phyloP scores from a whole-genome alignment of 2,329 filamentous ascomycete species.

The Diaporthe vexans region DNA sequence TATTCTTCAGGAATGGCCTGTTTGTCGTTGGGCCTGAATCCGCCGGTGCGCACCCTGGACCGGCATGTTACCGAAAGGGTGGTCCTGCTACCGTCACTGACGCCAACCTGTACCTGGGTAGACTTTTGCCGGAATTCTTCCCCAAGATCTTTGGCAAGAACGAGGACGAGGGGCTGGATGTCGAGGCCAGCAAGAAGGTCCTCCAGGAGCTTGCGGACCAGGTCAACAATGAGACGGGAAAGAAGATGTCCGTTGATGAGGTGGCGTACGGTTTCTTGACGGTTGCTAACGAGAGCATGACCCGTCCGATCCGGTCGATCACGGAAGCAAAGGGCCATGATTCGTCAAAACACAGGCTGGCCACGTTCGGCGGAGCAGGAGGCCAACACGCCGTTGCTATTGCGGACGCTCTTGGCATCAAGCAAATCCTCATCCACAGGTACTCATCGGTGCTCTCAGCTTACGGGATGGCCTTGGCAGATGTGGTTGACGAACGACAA shows the following conservation, averaged over 20 bases:
- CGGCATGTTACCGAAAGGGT: conserved; percentile 91
- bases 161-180: conserved; percentile 85
- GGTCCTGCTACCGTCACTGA: conserved; percentile 94
- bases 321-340: conserved; percentile 95
- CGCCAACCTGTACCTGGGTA: conserved; percentile 87
- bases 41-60: conserved; percentile 89
- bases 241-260: conserved; percentile 82
- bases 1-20: conserved; percentile 91
- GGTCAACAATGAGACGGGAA: conserved; percentile 82
- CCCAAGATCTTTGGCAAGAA: conserved; percentile 95
- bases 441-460: conserved; percentile 93
- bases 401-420: conserved; percentile 85
- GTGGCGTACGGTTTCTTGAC: conserved; percentile 91
- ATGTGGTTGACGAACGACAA: conserved; percentile 92
- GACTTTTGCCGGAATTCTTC: conserved; percentile 91
- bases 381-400: conserved; percentile 95
- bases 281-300: conserved; percentile 94
- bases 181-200: conserved; percentile 79
- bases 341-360: conserved; percentile 89
- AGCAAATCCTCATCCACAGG: conserved; percentile 86
- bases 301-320: conserved; percentile 87
- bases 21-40: conserved; percentile 94
- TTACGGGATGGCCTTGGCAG: conserved; percentile 92
- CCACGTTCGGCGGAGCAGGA: conserved; percentile 92
- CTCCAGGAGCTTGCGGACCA: conserved; percentile 82